Percentiles rank a stretch among this genome's conserved stretches.
phyloP scores from a whole-genome alignment of 805 yeast species.

The Komagataella mondaviorum region DNA sequence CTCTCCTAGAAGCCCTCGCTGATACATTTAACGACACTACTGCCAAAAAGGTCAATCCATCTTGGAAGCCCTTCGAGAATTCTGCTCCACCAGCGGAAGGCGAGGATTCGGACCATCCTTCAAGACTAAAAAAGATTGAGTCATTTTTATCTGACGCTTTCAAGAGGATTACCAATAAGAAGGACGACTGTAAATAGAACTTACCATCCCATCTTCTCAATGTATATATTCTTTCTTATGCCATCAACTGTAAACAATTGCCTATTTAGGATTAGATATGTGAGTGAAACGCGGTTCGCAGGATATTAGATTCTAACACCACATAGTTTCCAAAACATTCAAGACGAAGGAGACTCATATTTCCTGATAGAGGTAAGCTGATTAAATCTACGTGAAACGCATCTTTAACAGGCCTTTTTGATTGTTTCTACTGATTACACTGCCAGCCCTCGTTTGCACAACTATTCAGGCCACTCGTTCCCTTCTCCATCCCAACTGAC shows the following conservation, averaged over 20 bases:
- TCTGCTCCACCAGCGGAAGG: conserved; percentile 5
- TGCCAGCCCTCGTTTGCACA: neutral
- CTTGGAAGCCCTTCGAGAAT: conserved; percentile 23
- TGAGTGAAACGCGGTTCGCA: neutral
- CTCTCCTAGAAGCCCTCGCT: conserved; percentile 87
- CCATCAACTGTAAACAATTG: neutral
- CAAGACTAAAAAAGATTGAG: conserved; percentile 41
- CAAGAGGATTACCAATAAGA: conserved; percentile 23
- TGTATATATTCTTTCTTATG: neutral
- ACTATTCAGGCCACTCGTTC: neutral
- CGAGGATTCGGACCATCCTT: conserved; percentile 22
- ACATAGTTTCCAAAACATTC: neutral
- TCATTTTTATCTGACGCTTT: conserved; percentile 45
- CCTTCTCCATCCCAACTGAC: neutral
- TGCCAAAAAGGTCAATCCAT: conserved; percentile 59
- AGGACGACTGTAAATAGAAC: conserved; percentile 4
- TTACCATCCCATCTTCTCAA: neutral
- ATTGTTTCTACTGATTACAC: no score
- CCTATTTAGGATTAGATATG: neutral
- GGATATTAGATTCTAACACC: neutral
- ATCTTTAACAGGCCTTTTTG: neutral
- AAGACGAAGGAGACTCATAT: neutral
- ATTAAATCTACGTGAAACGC: neutral
- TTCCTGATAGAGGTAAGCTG: neutral
- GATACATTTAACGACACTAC: conserved; percentile 71